A percentile compares a stretch with the other conserved stretches of the same genome.
phyloP scores from a whole-genome alignment of 306 rosid genomes.

The Cucurbita ficifolia region DNA sequence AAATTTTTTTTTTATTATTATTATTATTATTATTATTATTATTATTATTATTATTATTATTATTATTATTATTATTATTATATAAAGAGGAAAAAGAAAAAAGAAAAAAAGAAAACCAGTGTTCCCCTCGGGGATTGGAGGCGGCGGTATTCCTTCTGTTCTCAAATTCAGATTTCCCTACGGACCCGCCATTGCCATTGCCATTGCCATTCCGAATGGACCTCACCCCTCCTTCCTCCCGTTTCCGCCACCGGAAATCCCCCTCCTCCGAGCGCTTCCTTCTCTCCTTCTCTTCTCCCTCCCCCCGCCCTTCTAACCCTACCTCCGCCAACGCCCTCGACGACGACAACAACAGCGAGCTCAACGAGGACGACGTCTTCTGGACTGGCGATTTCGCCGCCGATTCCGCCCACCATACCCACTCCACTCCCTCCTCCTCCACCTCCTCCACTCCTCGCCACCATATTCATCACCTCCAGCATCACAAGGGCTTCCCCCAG shows the following conservation, averaged over 20 bases:
- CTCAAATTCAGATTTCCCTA: too few species aligned
- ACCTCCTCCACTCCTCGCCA: constrained; percentile 24
- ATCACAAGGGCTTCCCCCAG: constrained; percentile 20
- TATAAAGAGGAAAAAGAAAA: too few species aligned
- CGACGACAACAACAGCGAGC: constrained; percentile 32
- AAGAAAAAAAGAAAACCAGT: too few species aligned
- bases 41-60: too few species aligned
- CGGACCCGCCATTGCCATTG: not conserved
- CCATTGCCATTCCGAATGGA: constrained; percentile 16
- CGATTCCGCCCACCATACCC: constrained; percentile 20
- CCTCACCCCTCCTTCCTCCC: constrained; percentile 13
- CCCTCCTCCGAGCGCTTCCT: constrained; percentile 27
- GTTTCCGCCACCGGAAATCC: constrained; percentile 18
- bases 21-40: too few species aligned
- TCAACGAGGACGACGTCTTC: constrained; percentile 62
- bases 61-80: too few species aligned
- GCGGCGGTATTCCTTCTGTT: too few species aligned
- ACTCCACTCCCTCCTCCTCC: constrained; percentile 17
- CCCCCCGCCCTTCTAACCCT: constrained; percentile 13
- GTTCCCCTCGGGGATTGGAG: too few species aligned
- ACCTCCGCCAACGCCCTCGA: not conserved
- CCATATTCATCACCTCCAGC: constrained; percentile 6
- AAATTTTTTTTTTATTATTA: too few species aligned
- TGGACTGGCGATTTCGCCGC: constrained; percentile 24
- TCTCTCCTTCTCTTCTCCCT: constrained; percentile 16